These are phyloP conservation scores for Pulveroboletus sp. DNA, from an alignment of 768 basidiomycete species.

Conservation along the genomic window DNA sequence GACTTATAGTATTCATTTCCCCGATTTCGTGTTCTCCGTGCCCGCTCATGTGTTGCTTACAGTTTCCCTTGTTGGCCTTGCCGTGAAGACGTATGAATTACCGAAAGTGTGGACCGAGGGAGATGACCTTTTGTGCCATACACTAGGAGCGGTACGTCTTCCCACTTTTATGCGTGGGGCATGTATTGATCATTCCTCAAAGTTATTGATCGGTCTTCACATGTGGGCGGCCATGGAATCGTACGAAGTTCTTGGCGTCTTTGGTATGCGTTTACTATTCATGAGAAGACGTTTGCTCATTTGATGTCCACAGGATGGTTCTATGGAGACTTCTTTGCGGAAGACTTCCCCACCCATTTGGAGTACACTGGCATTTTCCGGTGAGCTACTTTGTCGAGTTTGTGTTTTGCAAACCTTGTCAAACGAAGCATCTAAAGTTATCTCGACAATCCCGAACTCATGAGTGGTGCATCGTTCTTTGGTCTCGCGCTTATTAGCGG, in stretches of 20 bases:
- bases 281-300: not conserved
- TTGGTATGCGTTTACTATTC: slow-evolving; percentile 49
- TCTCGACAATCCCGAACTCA: slow-evolving; percentile 92
- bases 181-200: slow-evolving; percentile 8
- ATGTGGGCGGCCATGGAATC: slow-evolving; percentile 88
- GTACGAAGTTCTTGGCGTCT: slow-evolving; percentile 89
- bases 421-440: slow-evolving; percentile 45
- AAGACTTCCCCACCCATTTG: slow-evolving; percentile 83
- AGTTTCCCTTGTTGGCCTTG: slow-evolving; percentile 85
- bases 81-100: slow-evolving; percentile 84
- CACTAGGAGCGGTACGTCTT: slow-evolving; percentile 71
- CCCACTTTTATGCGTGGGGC: not conserved
- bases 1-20: slow-evolving; percentile 72
- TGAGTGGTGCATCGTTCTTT: slow-evolving; percentile 94
- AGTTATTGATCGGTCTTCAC: slow-evolving; percentile 84
- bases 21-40: not conserved
- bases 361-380: slow-evolving; percentile 98
- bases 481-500: slow-evolving; percentile 89
- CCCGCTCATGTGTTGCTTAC: not conserved
- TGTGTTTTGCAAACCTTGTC: not conserved
- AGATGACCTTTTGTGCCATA: slow-evolving; percentile 81
- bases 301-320: slow-evolving; percentile 72
- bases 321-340: slow-evolving; percentile 96
- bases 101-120: slow-evolving; percentile 86
- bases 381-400: slow-evolving; percentile 33